These are phyloP conservation scores for Colletotrichum sp. DNA, from an alignment of 2,329 filamentous ascomycete genomes.

Conservation along the genomic window DNA sequence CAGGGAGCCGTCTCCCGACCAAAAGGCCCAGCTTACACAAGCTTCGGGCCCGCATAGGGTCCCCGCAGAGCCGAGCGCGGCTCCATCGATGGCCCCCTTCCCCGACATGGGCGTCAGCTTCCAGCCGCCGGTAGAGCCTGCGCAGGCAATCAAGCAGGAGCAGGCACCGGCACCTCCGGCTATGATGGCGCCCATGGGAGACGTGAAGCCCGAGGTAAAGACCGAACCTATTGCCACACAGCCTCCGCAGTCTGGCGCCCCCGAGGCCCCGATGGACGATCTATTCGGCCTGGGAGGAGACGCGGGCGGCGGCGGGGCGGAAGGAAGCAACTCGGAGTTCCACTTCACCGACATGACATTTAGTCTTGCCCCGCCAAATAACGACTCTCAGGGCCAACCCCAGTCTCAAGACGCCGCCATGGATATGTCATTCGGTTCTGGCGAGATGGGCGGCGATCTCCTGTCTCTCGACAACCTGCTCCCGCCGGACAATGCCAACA, in stretches of 20 bases:
- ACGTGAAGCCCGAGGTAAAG: conserved; percentile 32
- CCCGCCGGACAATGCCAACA: conserved; percentile 23
- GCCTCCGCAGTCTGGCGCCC: conserved; percentile 23
- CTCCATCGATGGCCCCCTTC: conserved; percentile 56
- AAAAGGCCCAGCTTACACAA: neutral
- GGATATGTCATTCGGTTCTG: conserved; percentile 48
- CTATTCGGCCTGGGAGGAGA: conserved; percentile 14
- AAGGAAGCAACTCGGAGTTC: conserved; percentile 38
- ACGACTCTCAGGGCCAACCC: conserved; percentile 30
- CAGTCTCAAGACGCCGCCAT: conserved; percentile 44
- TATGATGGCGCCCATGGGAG: conserved; percentile 29
- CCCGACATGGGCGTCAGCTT: conserved; percentile 61
- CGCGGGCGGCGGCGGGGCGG: conserved; percentile 8
- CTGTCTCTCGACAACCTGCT: conserved; percentile 34
- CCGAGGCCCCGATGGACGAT: conserved; percentile 22
- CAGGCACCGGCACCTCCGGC: conserved; percentile 20
- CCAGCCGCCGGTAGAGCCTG: conserved; percentile 24
- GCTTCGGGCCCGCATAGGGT: conserved; percentile 6
- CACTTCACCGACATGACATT: conserved; percentile 65
- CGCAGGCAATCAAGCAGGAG: conserved; percentile 16
- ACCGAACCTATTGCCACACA: conserved; percentile 8
- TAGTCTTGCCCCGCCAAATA: conserved; percentile 50
- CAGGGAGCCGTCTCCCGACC: conserved; percentile 9
- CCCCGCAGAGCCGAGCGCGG: conserved; percentile 17
- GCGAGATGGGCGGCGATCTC: conserved; percentile 34